Percentiles rank a stretch among this genome's conserved stretches.
Conservation (phyloP, 805 yeast genomes). For the Saccharomycopsis javanensis region DNA sequence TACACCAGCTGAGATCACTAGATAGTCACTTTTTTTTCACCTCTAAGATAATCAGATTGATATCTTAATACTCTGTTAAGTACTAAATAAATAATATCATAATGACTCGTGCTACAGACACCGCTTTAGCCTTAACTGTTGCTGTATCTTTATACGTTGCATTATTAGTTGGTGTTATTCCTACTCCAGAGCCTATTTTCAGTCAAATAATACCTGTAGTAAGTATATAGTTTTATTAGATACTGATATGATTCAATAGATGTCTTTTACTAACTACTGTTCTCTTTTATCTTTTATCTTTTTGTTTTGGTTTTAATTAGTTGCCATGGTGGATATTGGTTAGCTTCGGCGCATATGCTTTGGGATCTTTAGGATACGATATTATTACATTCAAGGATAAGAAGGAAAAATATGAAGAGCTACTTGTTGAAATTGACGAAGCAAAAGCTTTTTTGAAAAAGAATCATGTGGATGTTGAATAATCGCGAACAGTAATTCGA, state of each 20-base stretch:
- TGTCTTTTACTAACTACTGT: background rate
- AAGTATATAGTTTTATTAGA: background rate
- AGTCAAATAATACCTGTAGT: constrained; percentile 47
- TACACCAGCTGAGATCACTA: too few species aligned
- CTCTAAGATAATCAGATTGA: too few species aligned
- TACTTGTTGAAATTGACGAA: constrained; percentile 47
- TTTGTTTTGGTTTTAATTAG: constrained; percentile 8
- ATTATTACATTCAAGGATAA: constrained; percentile 62
- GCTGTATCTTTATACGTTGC: constrained; percentile 45
- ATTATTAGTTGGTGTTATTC: constrained; percentile 42
- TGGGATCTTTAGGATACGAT: constrained; percentile 60
- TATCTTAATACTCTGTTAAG: too few species aligned
- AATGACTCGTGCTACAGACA: constrained; percentile 64
- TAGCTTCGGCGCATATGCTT: constrained; percentile 58
- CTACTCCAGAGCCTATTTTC: constrained; percentile 39
- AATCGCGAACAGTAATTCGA: background rate
- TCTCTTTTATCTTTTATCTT: too few species aligned
- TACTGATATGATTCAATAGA: too few species aligned
- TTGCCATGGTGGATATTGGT: constrained; percentile 65
- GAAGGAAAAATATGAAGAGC: constrained; percentile 54
- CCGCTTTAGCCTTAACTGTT: constrained; percentile 37
- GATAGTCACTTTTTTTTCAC: too few species aligned
- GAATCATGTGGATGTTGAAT: constrained; percentile 46
- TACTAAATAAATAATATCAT: background rate
- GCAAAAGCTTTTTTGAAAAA: constrained; percentile 49